Evolutionary conservation across 2,329 filamentous ascomycete genomes (phyloP).

Genomic region (Corinectria fuckeliana): DNA sequence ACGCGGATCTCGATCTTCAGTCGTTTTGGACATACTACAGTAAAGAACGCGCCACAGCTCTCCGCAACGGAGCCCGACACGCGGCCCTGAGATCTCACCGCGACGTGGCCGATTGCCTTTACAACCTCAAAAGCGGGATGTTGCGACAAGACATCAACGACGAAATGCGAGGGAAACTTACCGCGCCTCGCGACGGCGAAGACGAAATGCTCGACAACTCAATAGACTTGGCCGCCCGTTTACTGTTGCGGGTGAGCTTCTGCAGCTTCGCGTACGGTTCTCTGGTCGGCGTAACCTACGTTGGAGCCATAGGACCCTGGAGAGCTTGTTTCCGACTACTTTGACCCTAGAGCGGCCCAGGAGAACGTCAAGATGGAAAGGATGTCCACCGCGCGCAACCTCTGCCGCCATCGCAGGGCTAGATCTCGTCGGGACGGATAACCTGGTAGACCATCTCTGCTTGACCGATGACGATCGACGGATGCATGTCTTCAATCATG

Average conservation of each 20-base stretch:
- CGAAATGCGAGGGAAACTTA: not conserved
- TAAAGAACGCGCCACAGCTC: not conserved
- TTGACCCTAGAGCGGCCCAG: not conserved
- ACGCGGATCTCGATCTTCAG: not conserved
- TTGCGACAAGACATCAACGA: not conserved
- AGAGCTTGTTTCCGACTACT: not conserved
- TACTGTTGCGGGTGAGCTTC: not conserved
- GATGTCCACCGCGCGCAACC: not conserved
- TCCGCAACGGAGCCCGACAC: not conserved
- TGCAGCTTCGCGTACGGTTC: not conserved
- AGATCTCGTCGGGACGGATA: conserved; percentile 4
- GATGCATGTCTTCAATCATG: not conserved
- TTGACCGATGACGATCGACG: not conserved
- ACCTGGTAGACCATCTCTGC: not conserved
- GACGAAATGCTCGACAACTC: not conserved
- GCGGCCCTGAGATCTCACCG: not conserved
- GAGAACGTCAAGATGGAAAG: conserved; percentile 1
- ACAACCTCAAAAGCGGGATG: not conserved
- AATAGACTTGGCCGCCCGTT: not conserved
- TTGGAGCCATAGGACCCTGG: not conserved
- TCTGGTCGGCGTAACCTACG: not conserved
- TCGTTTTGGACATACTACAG: not conserved
- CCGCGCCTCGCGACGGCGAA: not conserved
- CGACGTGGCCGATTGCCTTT: not conserved
- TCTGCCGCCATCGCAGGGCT: conserved; percentile 1